Base-by-base conservation (phyloP, 2,329 filamentous ascomycete genomes). In the Tolypocladium tropicale region DNA sequence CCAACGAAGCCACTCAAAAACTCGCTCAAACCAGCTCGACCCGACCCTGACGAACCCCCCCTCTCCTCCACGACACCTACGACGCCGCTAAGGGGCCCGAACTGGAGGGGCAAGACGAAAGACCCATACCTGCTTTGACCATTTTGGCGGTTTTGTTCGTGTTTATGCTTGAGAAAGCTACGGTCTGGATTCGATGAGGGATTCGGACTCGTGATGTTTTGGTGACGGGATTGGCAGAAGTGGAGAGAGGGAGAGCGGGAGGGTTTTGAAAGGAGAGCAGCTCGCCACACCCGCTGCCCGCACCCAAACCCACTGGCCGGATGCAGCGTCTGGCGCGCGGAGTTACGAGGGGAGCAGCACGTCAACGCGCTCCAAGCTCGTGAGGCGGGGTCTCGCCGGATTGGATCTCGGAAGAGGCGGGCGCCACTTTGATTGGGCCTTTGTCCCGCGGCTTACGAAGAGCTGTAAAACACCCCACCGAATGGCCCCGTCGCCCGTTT, bases 101-200 rank as follows among this genome's bases (percentile, higher is more conserved):
- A 14, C n/a, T 48, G 25, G 43, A 46, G 43, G 23, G 23, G 50
- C 2, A 11, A 16, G 11, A 23, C 1, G 3, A 21, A 10, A 18
- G 33, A 23, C 21, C 12, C 58, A 46, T 55, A 95, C 90, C 90
- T 79, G 93, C 92, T 84, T 96, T 96, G 82, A 96, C 92, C 92
- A 96, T 96, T 85, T 85, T 96, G 88, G 78, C 77, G 78, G 77
- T 65, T 78, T 75, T 69, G 63, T 68, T 67, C 70, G 57, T 52
- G n/a, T 53, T 59, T 58, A 64, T 65, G 61, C 56, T 53, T 56
- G 51, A 12, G 28, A 28, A 28, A 37, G 39, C 53, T 43, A 32
- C 25, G 21, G 21, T 12, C 41, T 43, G 21, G 39, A 25, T 6
- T 39, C 21, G 41, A 21, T 2, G n/a, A 14, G 10, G 41, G 41